These are phyloP conservation scores for Cystobasidium sp. DNA, from an alignment of 1,284 basidiomycete species.

Conservation along the genomic window DNA sequence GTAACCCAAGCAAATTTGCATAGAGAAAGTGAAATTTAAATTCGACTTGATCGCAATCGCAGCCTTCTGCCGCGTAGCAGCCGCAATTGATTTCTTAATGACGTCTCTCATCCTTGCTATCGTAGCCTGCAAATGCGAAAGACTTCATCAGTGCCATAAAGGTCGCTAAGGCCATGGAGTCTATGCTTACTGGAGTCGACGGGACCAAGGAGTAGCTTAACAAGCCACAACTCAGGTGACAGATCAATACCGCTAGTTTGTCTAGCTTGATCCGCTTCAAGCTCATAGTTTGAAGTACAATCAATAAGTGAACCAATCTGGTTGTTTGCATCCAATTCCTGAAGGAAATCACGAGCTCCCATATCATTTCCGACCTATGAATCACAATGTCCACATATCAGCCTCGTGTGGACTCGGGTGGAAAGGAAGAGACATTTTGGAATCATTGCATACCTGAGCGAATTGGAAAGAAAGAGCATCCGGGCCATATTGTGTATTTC, in stretches of 20 bases:
- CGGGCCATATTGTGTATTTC: slow-evolving; percentile 57
- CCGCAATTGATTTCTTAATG: neutral
- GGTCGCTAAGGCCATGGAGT: neutral
- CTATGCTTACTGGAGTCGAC: slow-evolving; percentile 18
- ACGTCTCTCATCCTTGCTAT: slow-evolving; percentile 31
- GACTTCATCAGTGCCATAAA: neutral
- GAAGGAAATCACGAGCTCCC: slow-evolving; percentile 59
- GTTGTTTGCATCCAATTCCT: slow-evolving; percentile 59
- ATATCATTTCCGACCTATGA: slow-evolving; percentile 44
- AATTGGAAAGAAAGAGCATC: slow-evolving; percentile 60
- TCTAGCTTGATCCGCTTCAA: slow-evolving; percentile 40
- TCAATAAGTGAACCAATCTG: slow-evolving; percentile 50
- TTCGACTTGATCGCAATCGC: neutral
- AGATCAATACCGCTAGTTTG: slow-evolving; percentile 25
- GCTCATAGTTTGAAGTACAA: slow-evolving; percentile 36
- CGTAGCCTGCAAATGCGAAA: slow-evolving; percentile 1
- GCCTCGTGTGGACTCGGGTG: neutral
- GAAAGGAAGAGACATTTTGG: neutral
- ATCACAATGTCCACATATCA: neutral
- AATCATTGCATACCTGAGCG: slow-evolving; percentile 56
- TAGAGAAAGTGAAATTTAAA: no score
- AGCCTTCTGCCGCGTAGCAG: neutral
- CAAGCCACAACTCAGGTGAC: slow-evolving; percentile 41
- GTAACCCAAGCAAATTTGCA: no score
- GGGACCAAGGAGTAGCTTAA: slow-evolving; percentile 31